Conservation (phyloP, 2,329 filamentous ascomycete genomes). For the Pseudocercospora fuligena region DNA sequence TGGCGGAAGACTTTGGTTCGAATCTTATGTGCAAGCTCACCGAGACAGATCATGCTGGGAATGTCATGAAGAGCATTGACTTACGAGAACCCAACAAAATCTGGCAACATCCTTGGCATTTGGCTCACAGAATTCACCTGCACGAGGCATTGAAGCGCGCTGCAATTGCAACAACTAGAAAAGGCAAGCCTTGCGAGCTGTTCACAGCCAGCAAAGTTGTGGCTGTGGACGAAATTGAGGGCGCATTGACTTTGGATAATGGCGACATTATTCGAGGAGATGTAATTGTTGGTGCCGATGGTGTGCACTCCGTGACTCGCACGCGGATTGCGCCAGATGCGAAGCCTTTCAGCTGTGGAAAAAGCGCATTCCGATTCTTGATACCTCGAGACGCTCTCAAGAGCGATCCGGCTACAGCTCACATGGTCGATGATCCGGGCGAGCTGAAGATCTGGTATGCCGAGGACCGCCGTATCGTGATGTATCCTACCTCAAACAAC, state of each 20-base stretch:
- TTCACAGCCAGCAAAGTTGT: slow-evolving; percentile 33
- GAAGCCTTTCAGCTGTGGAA: slow-evolving; percentile 48
- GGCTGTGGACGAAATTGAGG: slow-evolving; percentile 32
- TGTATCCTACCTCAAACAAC: slow-evolving; percentile 55
- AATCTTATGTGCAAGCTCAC: slow-evolving; percentile 18
- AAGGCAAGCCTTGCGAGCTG: slow-evolving; percentile 34
- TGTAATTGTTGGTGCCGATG: slow-evolving; percentile 41
- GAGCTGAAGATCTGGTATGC: slow-evolving; percentile 52
- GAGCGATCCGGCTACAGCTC: slow-evolving; percentile 48
- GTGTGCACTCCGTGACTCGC: slow-evolving; percentile 36
- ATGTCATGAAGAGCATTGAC: slow-evolving; percentile 41
- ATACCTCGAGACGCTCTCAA: slow-evolving; percentile 52
- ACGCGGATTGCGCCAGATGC: slow-evolving; percentile 31
- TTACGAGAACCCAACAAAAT: slow-evolving; percentile 45
- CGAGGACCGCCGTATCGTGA: slow-evolving; percentile 51
- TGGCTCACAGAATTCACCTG: slow-evolving; percentile 39
- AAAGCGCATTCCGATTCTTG: slow-evolving; percentile 63
- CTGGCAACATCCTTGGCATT: slow-evolving; percentile 51
- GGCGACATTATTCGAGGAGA: slow-evolving; percentile 37
- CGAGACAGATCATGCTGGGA: slow-evolving; percentile 9
- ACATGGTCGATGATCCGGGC: slow-evolving; percentile 39
- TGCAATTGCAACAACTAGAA: slow-evolving; percentile 30
- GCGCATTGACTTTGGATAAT: slow-evolving; percentile 33
- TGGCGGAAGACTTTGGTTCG: slow-evolving; percentile 35
- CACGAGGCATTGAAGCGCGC: slow-evolving; percentile 37